phyloP scores from a whole-genome alignment of 805 yeast species.

The Ogataea pini region DNA sequence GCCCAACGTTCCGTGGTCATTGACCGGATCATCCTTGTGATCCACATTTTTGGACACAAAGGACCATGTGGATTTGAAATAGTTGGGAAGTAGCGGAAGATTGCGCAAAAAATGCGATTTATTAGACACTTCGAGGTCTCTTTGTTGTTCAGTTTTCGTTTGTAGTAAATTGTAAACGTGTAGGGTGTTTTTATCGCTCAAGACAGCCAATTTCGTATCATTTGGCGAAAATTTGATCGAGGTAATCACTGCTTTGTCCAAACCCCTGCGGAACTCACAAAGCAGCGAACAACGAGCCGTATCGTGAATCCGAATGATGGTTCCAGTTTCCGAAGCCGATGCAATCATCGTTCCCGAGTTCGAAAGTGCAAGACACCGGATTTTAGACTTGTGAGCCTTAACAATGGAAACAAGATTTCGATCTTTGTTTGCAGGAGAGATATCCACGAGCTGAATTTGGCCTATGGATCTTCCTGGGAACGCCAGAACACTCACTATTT shows the following conservation, averaged over 20 bases:
- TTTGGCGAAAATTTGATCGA: constrained; percentile 83
- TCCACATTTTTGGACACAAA: constrained; percentile 69
- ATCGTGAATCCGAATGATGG: constrained; percentile 73
- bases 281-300: constrained; percentile 65
- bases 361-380: constrained; percentile 64
- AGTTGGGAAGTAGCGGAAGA: constrained; percentile 58
- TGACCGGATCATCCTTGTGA: constrained; percentile 33
- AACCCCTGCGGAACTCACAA: constrained; percentile 87
- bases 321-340: constrained; percentile 80
- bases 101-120: constrained; percentile 67
- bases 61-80: constrained; percentile 86
- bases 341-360: constrained; percentile 70
- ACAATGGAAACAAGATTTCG: constrained; percentile 65
- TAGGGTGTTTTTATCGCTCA: constrained; percentile 86
- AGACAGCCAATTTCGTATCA: constrained; percentile 74
- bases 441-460: constrained; percentile 77
- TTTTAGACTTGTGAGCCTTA: constrained; percentile 71
- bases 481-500: constrained; percentile 49
- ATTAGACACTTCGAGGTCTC: constrained; percentile 36
- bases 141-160: constrained; percentile 22
- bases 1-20: constrained; percentile 53
- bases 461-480: constrained; percentile 78
- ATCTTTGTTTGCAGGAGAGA: constrained; percentile 64
- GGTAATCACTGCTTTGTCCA: constrained; percentile 79
- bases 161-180: constrained; percentile 69